A percentile compares a stretch with the other conserved stretches of the same genome.
These are phyloP conservation scores for Raphanus sativus DNA, from an alignment of 345 rosid species.

Conservation along the genomic window DNA sequence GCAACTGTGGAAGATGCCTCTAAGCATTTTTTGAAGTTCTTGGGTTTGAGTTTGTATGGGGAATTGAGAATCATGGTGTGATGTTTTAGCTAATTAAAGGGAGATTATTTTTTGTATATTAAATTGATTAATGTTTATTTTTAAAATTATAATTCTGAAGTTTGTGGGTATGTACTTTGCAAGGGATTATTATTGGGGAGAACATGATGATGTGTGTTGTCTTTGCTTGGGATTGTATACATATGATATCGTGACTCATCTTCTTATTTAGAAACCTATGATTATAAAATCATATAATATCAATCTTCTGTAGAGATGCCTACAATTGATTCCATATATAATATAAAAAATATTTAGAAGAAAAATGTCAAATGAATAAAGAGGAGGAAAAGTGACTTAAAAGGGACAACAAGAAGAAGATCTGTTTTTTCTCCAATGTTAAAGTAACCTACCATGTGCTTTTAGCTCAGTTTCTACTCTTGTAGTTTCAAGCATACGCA, in stretches of 20 bases:
- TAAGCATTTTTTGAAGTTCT: conserved; percentile 28
- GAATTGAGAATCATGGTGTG: conserved; percentile 29
- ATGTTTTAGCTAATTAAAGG: conserved; percentile 38
- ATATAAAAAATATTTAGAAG: background rate
- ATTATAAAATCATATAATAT: conserved; percentile 23
- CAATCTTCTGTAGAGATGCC: conserved; percentile 16
- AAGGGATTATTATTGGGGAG: conserved; percentile 36
- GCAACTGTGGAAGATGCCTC: conserved; percentile 35
- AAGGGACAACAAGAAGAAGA: conserved; percentile 40
- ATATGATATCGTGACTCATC: conserved; percentile 22
- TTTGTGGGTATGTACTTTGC: conserved; percentile 30
- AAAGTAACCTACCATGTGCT: conserved; percentile 44
- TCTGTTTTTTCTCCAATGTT: conserved; percentile 29
- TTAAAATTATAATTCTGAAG: conserved; percentile 5
- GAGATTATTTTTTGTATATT: background rate
- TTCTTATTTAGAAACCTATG: conserved; percentile 27
- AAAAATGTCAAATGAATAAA: conserved; percentile 33
- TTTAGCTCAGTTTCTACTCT: conserved; percentile 37
- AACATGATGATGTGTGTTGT: conserved; percentile 43
- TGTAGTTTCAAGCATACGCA: conserved; percentile 39
- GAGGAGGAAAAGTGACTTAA: conserved; percentile 37
- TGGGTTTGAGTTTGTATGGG: conserved; percentile 35
- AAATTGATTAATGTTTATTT: background rate
- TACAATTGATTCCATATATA: conserved; percentile 22
- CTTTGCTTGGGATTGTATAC: conserved; percentile 43